Conservation (phyloP, 78 protist genomes). For the Dictyostelium firmibasis region DNA sequence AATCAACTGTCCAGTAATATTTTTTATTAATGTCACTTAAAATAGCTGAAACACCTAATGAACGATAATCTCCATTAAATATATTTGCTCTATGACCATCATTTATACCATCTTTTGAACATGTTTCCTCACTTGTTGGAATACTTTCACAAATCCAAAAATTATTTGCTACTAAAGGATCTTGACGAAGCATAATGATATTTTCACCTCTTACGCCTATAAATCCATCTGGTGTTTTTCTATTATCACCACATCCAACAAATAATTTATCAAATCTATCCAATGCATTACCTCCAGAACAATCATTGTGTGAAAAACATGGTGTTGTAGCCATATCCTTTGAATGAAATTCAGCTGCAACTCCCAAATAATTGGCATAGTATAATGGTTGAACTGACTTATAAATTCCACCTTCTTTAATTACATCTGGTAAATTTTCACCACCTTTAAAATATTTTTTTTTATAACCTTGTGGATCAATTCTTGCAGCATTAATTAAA, state of each 20-base stretch:
- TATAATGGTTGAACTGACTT: not conserved
- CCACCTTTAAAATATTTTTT: not conserved
- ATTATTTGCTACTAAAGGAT: not conserved
- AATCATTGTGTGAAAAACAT: conserved; percentile 1
- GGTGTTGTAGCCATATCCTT: conserved; percentile 4
- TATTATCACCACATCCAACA: not conserved
- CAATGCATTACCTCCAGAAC: not conserved
- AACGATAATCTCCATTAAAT: not conserved
- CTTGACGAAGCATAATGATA: not conserved
- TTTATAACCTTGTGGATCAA: conserved; percentile 7
- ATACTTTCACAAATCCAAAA: conserved; percentile 19
- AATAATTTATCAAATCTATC: not conserved
- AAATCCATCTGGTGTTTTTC: not conserved
- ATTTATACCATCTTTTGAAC: not conserved
- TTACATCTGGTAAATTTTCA: not conserved
- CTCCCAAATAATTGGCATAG: not conserved
- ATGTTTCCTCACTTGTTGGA: not conserved
- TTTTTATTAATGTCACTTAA: not conserved
- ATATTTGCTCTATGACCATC: conserved; percentile 24
- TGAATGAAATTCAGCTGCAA: not conserved
- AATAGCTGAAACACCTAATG: not conserved
- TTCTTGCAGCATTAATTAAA: conserved; percentile 14
- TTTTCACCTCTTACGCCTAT: conserved; percentile 4
- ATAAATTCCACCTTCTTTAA: not conserved
- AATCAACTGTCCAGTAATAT: conserved; percentile 8